phyloP scores from a whole-genome alignment of 495 filamentous ascomycete species.

The Trichoderma erinaceum region DNA sequence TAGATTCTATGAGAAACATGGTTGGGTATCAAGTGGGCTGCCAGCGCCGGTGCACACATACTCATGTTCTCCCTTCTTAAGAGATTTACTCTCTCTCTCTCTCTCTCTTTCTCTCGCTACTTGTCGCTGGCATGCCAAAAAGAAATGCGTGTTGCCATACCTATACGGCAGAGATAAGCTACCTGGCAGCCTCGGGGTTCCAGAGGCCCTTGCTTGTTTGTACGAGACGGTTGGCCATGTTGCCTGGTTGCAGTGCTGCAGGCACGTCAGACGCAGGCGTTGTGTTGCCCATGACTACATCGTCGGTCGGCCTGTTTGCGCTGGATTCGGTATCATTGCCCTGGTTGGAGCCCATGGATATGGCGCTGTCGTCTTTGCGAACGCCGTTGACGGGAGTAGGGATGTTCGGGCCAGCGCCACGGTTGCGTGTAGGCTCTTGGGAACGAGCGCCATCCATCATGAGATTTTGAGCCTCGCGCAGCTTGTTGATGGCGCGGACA shows the following conservation, averaged over 20 bases:
- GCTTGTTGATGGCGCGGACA: slow-evolving; percentile 94
- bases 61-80: not conserved
- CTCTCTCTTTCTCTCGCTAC: too few species aligned
- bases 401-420: not conserved
- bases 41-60: not conserved
- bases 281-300: slow-evolving; percentile 36
- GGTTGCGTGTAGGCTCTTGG: slow-evolving; percentile 30
- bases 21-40: not conserved
- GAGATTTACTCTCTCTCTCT: too few species aligned
- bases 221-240: slow-evolving; percentile 27
- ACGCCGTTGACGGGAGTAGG: not conserved
- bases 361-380: slow-evolving; percentile 29
- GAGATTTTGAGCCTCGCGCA: slow-evolving; percentile 71
- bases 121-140: too few species aligned
- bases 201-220: slow-evolving; percentile 34
- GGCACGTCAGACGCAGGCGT: slow-evolving; percentile 23
- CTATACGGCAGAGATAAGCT: not conserved
- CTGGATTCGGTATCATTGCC: slow-evolving; percentile 23
- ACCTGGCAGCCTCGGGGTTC: slow-evolving; percentile 20
- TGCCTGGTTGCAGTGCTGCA: slow-evolving; percentile 28
- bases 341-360: slow-evolving; percentile 25
- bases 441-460: slow-evolving; percentile 64
- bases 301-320: slow-evolving; percentile 21
- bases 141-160: too few species aligned
- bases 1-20: slow-evolving; percentile 8